Conservation (phyloP, 441 rosid genomes). For the Melastoma candidum region DNA sequence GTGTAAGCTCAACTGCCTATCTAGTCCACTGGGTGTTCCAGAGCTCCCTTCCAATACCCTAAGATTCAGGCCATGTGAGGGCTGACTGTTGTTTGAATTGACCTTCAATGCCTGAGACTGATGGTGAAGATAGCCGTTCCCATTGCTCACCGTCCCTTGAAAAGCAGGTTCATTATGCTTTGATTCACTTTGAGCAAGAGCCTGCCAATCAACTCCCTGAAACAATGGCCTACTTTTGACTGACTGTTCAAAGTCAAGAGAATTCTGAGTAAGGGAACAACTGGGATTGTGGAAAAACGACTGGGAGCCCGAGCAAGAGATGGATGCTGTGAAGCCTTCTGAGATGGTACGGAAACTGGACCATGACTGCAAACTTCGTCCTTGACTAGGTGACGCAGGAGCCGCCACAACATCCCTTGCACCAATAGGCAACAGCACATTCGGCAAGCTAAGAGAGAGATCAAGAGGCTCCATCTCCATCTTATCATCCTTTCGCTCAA, state of each 20-base stretch:
- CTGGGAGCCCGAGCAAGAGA: conserved; percentile 93
- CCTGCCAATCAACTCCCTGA: conserved; percentile 80
- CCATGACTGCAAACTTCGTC: conserved; percentile 72
- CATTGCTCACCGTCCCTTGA: conserved; percentile 58
- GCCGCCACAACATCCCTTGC: conserved; percentile 41
- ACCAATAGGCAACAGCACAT: conserved; percentile 71
- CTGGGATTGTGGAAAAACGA: conserved; percentile 93
- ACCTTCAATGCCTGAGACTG: conserved; percentile 46
- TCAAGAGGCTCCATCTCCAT: conserved; percentile 66
- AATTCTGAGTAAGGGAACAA: conserved; percentile 83
- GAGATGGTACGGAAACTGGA: conserved; percentile 66
- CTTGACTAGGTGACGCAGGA: conserved; percentile 73
- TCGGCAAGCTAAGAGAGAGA: conserved; percentile 92
- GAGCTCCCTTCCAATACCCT: conserved; percentile 41
- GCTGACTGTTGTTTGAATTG: conserved; percentile 31
- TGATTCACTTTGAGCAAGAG: conserved; percentile 55
- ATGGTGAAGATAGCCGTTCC: conserved; percentile 43
- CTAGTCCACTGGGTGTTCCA: conserved; percentile 46
- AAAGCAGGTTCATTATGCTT: conserved; percentile 56
- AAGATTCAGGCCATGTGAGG: conserved; percentile 32
- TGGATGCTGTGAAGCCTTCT: conserved; percentile 82
- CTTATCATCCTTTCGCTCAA: conserved; percentile 54
- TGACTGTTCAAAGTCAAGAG: conserved; percentile 80
- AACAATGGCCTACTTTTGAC: conserved; percentile 95
- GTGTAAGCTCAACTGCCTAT: conserved; percentile 63